These are phyloP conservation scores for Oldenlandia corymbosa DNA, from an alignment of 257 asterid genomes.

Conservation along the genomic window DNA sequence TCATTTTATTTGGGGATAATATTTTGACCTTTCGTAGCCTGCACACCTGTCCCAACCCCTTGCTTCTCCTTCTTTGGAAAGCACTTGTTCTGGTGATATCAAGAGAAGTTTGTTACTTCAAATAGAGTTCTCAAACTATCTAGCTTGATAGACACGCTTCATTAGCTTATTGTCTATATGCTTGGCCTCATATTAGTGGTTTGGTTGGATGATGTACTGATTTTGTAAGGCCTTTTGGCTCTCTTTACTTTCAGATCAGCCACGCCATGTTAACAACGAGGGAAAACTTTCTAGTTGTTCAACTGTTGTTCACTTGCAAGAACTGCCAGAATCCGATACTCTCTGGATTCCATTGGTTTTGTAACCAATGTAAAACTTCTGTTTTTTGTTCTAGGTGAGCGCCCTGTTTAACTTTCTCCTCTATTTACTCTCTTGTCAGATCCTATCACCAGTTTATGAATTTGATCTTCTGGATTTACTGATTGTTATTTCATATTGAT, in stretches of 20 bases:
- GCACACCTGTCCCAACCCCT: too few relatives aligned
- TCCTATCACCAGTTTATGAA: too few relatives aligned
- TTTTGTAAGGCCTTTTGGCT: constrained; percentile 8
- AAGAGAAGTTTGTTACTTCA: too few relatives aligned
- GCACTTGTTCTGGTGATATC: too few relatives aligned
- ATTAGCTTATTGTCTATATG: neutral
- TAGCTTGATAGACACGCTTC: neutral
- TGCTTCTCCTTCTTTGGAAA: too few relatives aligned
- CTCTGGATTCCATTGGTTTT: constrained; percentile 50
- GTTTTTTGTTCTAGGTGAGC: constrained; percentile 52
- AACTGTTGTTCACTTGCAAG: constrained; percentile 49
- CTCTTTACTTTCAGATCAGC: constrained; percentile 43
- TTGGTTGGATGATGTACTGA: neutral
- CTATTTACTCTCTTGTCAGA: neutral
- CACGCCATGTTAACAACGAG: constrained; percentile 37
- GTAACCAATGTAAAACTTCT: constrained; percentile 51
- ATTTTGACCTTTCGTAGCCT: neutral
- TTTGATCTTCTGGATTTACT: neutral
- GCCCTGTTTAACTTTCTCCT: constrained; percentile 10
- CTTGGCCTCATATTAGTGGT: neutral
- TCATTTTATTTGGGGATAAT: neutral
- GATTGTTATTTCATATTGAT: neutral
- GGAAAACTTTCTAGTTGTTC: constrained; percentile 56
- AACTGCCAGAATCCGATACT: constrained; percentile 49
- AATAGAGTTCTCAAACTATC: neutral